Evolutionary conservation across 2,329 filamentous ascomycete species (phyloP), one percentile per base, ranked within the genome.

Genomic region (Penicillium sp.): DNA sequence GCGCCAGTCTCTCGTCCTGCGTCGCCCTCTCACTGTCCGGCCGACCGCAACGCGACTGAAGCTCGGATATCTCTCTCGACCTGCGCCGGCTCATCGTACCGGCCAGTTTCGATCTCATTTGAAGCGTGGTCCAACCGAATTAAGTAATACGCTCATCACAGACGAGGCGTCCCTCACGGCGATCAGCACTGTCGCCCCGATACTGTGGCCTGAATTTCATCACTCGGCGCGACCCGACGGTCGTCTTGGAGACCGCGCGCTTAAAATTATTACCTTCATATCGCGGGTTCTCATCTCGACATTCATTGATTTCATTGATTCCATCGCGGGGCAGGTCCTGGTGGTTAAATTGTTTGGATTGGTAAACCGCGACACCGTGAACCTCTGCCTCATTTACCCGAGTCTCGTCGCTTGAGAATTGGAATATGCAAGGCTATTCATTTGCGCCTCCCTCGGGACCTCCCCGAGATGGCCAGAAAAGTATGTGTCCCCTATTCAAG

Each of bases 401-500:
- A 11, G 30, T 19, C 1, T 38, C 28, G 11, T 38, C 19, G n/a
- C 8, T 37, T 25, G 2, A 4, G 26, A 1, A 37, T 25, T 14
- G 38, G 56, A 48, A 54, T 58, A 88, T 93, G 86, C 88, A 89
- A 75, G 87, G 85, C 71, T 94, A 92, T 78, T 86, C 88, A 48
- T 93, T 93, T 79, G 87, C 88, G 76, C 88, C 90, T 68, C 84
- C 80, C 70, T 85, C 80, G 73, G 79, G 83, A 73, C 83, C 86
- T 71, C 85, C 85, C 64, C 84, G 89, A 70, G 90, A 93, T 77
- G 91, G 90, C 62, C 91, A 94, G 74, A 94, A 93, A 82, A 94
- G 90, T 94, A 82, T 83, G 89, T 75, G 13, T 33, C 37, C 13
- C 49, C n/a, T 40, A n/a, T 37, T 30, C 19, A 35, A 13, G n/a